Evolutionary conservation across 1,284 basidiomycete species (phyloP).

Genomic region (Microbotryomycetes sp.): DNA sequence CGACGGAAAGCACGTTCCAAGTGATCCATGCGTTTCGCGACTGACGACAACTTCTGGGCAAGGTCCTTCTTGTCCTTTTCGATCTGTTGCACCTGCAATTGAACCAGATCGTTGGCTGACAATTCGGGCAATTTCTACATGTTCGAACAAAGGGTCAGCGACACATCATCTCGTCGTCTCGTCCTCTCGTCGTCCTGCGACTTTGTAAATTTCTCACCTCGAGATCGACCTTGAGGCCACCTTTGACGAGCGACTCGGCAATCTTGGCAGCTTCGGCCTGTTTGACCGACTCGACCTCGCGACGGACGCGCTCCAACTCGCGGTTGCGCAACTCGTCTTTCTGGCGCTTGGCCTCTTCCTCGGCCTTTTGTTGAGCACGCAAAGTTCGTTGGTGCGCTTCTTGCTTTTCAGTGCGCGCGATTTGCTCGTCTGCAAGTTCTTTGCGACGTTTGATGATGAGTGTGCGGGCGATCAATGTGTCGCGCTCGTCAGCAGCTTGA

Average conservation of each 20-base stretch:
- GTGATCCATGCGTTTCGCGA: constrained; percentile 89
- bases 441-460: constrained; percentile 79
- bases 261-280: constrained; percentile 84
- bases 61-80: constrained; percentile 95
- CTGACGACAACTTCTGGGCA: constrained; percentile 72
- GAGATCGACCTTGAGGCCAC: constrained; percentile 76
- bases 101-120: constrained; percentile 70
- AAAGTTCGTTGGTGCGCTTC: constrained; percentile 76
- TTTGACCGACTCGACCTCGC: constrained; percentile 74
- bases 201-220: constrained; percentile 57
- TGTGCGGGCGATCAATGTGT: constrained; percentile 65
- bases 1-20: constrained; percentile 92
- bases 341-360: constrained; percentile 61
- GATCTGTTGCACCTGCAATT: constrained; percentile 85
- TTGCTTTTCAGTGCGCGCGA: constrained; percentile 82
- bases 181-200: too few species aligned
- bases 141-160: background rate
- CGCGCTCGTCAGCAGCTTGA: constrained; percentile 55
- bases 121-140: constrained; percentile 19
- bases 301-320: constrained; percentile 70
- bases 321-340: constrained; percentile 64
- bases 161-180: too few species aligned
- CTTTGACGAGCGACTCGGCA: constrained; percentile 72
- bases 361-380: constrained; percentile 60
- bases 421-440: constrained; percentile 80